Base-by-base conservation (phyloP, 2,329 filamentous ascomycete genomes). In the Ophioceras dolichostomum region DNA sequence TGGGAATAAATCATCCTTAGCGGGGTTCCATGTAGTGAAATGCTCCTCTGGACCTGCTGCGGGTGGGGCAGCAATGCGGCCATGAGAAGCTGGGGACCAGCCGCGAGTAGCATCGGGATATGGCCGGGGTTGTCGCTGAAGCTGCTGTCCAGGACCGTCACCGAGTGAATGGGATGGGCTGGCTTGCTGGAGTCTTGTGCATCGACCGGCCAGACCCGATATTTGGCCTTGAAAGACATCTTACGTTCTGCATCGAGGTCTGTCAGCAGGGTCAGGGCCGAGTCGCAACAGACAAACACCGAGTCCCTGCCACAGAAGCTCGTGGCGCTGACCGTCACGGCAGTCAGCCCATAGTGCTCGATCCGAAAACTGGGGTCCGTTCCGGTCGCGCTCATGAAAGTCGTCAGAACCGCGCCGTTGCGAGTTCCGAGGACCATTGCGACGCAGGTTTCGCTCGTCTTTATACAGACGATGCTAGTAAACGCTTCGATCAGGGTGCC, bases 1-100 rank as follows among this genome's bases (percentile, higher is more conserved):
- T 64, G 59, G 2, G 71, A 78, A 47, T 73, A 76, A 4, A 79
- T 52, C 1, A 79, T 46, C 30, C 68, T 65, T 10, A 55, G 56
- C 2, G 71, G 71, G 2, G 65, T 67, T 8, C 67, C 67, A 2
- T 57, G 47, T 2, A 75, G 46, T 0, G 58, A 54, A 3, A 77
- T 57, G 17, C 56, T 60, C 21, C 73, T 62, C 27, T 69, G 67
- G 4, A 76, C 65, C 3, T 65, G 58, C 5, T 62, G 61, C 10
- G 59, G 47, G 20, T 59, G 55, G 5, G 55, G 48, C 39, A 68
- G 62, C 32, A 79, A 49, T 32, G 74, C 67, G 4, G 70, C 64
- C 26, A 80, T 49, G 17, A 76, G 56, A 22, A 80, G 53, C 10
- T 59, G 60, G 8, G 63, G 54, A 4, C 65, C 67, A 3, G 70